Evolutionary conservation across 169 alveolate genomes (phyloP).

Genomic region (Eimeria maxima): DNA sequence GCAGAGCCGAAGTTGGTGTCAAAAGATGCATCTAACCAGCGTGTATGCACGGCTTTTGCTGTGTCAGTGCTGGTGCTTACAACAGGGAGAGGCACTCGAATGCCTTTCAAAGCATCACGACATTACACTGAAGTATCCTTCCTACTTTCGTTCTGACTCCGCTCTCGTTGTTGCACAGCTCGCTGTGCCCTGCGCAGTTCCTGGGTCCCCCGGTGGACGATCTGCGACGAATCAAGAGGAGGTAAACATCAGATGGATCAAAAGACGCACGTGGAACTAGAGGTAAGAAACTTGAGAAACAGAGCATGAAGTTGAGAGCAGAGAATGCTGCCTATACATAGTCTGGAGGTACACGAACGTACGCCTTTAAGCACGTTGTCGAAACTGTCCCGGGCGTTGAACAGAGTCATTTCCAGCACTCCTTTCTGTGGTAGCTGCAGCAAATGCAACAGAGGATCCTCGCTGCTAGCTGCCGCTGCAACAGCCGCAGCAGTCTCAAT

Average conservation of each 20-base stretch:
- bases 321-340: background rate
- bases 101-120: background rate
- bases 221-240: background rate
- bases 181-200: conserved; percentile 77
- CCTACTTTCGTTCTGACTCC: conserved; percentile 21
- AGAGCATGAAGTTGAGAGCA: background rate
- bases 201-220: conserved; percentile 75
- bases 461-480: conserved; percentile 71
- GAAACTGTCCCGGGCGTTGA: conserved; percentile 76
- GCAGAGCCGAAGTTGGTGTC: background rate
- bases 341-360: background rate
- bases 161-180: conserved; percentile 77
- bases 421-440: conserved; percentile 70
- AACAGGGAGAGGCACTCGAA: background rate
- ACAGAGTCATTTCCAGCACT: conserved; percentile 78
- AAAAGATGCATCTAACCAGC: background rate
- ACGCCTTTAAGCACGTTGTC: conserved; percentile 67
- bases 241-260: background rate
- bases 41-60: too few relatives aligned
- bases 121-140: background rate
- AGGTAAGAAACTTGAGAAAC: background rate
- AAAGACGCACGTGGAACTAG: background rate
- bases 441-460: conserved; percentile 71
- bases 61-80: background rate
- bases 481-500: conserved; percentile 74